Evolutionary conservation across 495 filamentous ascomycete species (phyloP).

Genomic region (Rusavskia elegans): DNA sequence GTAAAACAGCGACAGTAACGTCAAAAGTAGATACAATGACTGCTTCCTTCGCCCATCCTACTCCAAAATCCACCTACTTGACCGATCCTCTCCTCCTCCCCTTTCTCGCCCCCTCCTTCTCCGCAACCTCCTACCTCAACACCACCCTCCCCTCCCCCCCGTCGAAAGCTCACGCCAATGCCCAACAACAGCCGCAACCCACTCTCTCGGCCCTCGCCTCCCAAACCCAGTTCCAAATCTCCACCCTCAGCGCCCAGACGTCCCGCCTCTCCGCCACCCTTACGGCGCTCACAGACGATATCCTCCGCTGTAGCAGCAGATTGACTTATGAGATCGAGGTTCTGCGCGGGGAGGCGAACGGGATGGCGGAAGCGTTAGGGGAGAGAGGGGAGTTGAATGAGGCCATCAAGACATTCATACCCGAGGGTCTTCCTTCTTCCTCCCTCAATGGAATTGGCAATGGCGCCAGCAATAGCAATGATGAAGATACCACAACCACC

Average conservation of each 20-base stretch:
- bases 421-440: slow-evolving; percentile 12
- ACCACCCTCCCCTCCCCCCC: slow-evolving; percentile 45
- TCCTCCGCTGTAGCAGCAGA: slow-evolving; percentile 68
- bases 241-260: slow-evolving; percentile 76
- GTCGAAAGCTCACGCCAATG: slow-evolving; percentile 20
- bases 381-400: slow-evolving; percentile 40
- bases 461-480: too few relatives aligned
- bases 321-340: slow-evolving; percentile 93
- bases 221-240: slow-evolving; percentile 69
- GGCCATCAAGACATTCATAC: slow-evolving; percentile 56
- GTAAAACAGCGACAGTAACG: too few relatives aligned
- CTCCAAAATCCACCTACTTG: slow-evolving; percentile 34
- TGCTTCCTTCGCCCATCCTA: slow-evolving; percentile 18
- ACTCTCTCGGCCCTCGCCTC: slow-evolving; percentile 61
- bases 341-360: slow-evolving; percentile 67
- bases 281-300: slow-evolving; percentile 85
- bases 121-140: slow-evolving; percentile 57
- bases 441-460: background rate
- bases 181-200: slow-evolving; percentile 21
- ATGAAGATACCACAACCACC: too few relatives aligned
- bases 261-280: slow-evolving; percentile 67
- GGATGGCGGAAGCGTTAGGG: slow-evolving; percentile 58
- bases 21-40: slow-evolving; percentile 4
- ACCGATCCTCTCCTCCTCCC: slow-evolving; percentile 46
- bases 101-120: slow-evolving; percentile 51